Evolutionary conservation across 2,329 filamentous ascomycete species (phyloP).

Genomic region (Penicillium frequentans): DNA sequence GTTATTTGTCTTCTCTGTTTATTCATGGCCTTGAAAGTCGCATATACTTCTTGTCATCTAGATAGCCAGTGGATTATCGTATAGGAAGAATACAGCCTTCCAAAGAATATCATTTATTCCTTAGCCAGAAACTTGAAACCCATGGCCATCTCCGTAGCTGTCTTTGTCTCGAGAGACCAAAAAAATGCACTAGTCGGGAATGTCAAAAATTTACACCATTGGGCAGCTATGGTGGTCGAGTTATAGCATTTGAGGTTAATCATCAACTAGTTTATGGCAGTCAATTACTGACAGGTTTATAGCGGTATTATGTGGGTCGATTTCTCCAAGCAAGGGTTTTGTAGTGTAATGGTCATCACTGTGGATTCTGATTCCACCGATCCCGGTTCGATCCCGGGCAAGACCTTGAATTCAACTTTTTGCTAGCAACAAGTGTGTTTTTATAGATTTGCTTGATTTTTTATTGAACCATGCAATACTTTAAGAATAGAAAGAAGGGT

Average conservation of each 20-base stretch:
- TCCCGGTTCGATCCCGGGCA: background rate
- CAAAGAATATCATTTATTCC: background rate
- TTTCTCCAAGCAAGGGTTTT: background rate
- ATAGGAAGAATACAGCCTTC: background rate
- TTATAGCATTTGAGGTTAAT: too few relatives aligned
- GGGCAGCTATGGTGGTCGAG: too few relatives aligned
- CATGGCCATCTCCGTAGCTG: too few relatives aligned
- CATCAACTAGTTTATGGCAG: too few relatives aligned
- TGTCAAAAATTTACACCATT: too few relatives aligned
- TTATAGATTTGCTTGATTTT: background rate
- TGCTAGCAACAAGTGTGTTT: background rate
- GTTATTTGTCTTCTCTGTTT: background rate
- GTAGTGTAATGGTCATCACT: background rate
- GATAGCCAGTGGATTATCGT: background rate
- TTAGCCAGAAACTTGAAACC: too few relatives aligned
- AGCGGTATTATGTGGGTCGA: background rate
- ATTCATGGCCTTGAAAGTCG: background rate
- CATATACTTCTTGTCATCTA: background rate
- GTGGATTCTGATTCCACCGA: background rate
- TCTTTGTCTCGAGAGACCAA: too few relatives aligned
- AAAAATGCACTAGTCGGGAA: too few relatives aligned
- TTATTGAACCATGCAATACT: background rate
- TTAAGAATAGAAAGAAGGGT: too few relatives aligned
- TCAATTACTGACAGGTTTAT: background rate
- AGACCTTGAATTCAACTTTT: background rate